Percentiles rank a stretch among this genome's conserved stretches.
These are phyloP conservation scores for Leptographium radiaticola DNA, from an alignment of 2,329 filamentous ascomycete species.

Conservation along the genomic window DNA sequence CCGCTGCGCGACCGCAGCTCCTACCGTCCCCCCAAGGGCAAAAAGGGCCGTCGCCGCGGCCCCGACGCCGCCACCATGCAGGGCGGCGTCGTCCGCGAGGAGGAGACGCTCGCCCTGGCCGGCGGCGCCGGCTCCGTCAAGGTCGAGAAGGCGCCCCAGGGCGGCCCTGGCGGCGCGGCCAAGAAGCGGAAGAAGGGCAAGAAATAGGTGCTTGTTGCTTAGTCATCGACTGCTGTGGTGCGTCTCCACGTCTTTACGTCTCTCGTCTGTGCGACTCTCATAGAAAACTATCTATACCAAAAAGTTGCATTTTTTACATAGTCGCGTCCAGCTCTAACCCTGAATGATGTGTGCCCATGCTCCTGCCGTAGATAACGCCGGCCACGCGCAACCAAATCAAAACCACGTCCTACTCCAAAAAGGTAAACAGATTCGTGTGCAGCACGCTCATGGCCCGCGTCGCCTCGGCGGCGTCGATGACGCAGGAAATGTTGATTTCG, in stretches of 20 bases:
- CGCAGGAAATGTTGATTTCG: conserved; percentile 98
- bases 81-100: conserved; percentile 67
- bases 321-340: no score
- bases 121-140: conserved; percentile 50
- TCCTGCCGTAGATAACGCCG: no score
- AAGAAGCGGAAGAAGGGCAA: conserved; percentile 32
- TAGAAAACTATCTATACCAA: no score
- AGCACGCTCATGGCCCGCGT: conserved; percentile 90
- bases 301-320: no score
- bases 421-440: conserved; percentile 93
- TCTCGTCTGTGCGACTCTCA: no score
- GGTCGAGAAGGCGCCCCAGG: conserved; percentile 41
- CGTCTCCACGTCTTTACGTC: no score
- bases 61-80: conserved; percentile 64
- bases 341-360: no score
- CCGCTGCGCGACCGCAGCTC: conserved; percentile 78
- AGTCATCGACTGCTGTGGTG: no score
- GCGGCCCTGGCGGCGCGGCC: conserved; percentile 14
- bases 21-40: conserved; percentile 81
- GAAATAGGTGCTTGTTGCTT: conserved; percentile 9
- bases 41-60: conserved; percentile 55
- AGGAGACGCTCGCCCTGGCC: conserved; percentile 51
- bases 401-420: conserved; percentile 51
- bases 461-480: conserved; percentile 83
- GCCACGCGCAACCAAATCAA: no score